A percentile compares a stretch with the other conserved stretches of the same genome.
Evolutionary conservation across 2,329 filamentous ascomycete species (phyloP).

Genomic region (Pseudocercospora vitis): DNA sequence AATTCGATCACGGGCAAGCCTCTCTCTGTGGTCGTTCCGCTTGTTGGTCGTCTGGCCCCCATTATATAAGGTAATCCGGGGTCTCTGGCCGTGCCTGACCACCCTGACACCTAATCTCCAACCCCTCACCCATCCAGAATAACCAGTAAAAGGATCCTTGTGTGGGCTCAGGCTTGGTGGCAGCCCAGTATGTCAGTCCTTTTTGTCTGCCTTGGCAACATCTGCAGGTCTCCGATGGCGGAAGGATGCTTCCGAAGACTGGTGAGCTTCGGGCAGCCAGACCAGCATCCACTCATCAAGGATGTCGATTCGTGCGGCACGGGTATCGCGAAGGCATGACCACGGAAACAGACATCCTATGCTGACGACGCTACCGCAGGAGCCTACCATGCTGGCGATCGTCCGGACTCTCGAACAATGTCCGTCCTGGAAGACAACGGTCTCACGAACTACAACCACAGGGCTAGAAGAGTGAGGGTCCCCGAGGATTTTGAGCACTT

Average conservation of each 20-base stretch:
- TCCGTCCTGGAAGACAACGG: slow-evolving; percentile 66
- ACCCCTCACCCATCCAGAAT: no score
- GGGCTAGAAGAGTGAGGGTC: slow-evolving; percentile 68
- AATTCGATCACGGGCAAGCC: no score
- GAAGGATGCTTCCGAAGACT: slow-evolving; percentile 86
- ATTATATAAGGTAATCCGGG: no score
- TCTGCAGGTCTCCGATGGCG: slow-evolving; percentile 90
- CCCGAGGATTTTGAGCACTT: slow-evolving; percentile 76
- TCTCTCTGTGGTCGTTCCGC: no score
- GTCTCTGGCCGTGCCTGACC: no score
- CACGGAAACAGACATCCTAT: no score
- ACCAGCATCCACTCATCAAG: slow-evolving; percentile 55
- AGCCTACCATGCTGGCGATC: slow-evolving; percentile 76
- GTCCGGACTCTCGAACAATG: slow-evolving; percentile 82
- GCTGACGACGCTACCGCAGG: slow-evolving; percentile 31
- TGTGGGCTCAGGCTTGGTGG: no score
- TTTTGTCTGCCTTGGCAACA: slow-evolving; percentile 96
- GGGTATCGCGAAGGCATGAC: slow-evolving; percentile 34
- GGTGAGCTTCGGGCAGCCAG: slow-evolving; percentile 54
- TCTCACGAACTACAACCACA: slow-evolving; percentile 74
- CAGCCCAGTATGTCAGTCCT: slow-evolving; percentile 67
- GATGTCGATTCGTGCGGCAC: slow-evolving; percentile 88
- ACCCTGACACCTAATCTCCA: no score
- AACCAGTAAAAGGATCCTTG: no score
- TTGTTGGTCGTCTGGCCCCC: no score